Evolutionary conservation across 768 basidiomycete genomes (phyloP).

Genomic region (Dictyophora rubrovolvata): DNA sequence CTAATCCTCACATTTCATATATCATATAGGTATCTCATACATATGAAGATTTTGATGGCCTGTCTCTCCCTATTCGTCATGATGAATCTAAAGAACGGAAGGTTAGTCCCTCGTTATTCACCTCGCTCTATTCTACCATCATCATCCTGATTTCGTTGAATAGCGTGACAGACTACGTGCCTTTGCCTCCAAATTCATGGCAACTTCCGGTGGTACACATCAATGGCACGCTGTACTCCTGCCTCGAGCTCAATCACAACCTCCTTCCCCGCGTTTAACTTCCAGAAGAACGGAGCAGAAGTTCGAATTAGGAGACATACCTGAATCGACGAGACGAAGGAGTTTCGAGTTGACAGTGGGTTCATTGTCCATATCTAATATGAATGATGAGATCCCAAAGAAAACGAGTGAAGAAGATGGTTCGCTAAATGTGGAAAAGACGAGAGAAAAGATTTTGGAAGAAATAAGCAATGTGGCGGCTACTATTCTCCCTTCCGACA

Average conservation of each 20-base stretch:
- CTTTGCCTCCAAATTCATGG: slow-evolving; percentile 54
- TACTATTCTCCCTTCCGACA: not conserved
- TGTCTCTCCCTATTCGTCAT: slow-evolving; percentile 81
- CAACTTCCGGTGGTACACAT: slow-evolving; percentile 23
- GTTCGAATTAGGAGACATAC: not conserved
- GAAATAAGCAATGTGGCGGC: not conserved
- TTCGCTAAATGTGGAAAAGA: not conserved
- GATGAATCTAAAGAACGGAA: slow-evolving; percentile 65
- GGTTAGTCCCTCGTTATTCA: slow-evolving; percentile 13
- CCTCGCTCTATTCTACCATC: no score
- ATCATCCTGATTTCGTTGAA: no score
- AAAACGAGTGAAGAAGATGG: not conserved
- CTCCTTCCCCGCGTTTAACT: not conserved
- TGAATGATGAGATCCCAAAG: not conserved
- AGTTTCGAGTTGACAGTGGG: slow-evolving; percentile 3
- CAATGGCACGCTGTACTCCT: not conserved
- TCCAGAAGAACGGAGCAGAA: not conserved
- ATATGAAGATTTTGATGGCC: slow-evolving; percentile 90
- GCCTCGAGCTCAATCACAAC: slow-evolving; percentile 4
- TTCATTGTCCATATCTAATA: not conserved
- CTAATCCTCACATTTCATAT: not conserved
- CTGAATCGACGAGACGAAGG: not conserved
- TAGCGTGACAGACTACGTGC: slow-evolving; percentile 63
- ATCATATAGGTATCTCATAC: slow-evolving; percentile 52
- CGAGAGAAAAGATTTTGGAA: not conserved